Base-by-base conservation (phyloP, 2,329 filamentous ascomycete species). In the Eutypa lata region DNA sequence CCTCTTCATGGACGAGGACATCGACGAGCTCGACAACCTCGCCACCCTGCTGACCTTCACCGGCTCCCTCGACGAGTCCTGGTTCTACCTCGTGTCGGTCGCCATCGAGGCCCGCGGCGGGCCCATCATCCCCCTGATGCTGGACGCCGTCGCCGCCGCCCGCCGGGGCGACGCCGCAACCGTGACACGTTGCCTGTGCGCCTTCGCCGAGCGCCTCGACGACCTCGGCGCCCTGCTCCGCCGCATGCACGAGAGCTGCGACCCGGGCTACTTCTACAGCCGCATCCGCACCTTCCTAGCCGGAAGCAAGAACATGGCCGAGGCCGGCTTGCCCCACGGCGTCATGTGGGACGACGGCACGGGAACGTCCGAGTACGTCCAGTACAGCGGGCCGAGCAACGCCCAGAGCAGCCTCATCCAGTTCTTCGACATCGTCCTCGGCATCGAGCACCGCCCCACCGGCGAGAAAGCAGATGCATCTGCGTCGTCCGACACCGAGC, bases 391-490 rank as follows among this genome's bases (percentile, higher is more conserved):
- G 40, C 94, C 94, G 28, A 97, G 91, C 73, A 97, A 99, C 65
- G 94, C 94, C 0, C 94, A 99, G 72, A 96, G 91, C 76, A 97
- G 92, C 53, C 77, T 97, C 54, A 94, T 99, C 57, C 94, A 99
- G 64, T 97, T 97, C 76, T 97, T 97, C 66, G 94, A 99, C 69
- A 85, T 97, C 48, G 86, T 90, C 2, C 83, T 99, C 2, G 91
- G 91, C 43, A 83, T 99, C 49, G 87, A 94, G 67, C 94, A 99
- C 71, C 86, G 89, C 8, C 91, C 93, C 0, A 97, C 94, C 0
- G 93, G 93, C 38, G 84, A 90, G 60, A 87, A 82, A 69, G 74
- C 74, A 18, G 74, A 75, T 10, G 26, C 26, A 31, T 5, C 26
- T 46, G 62, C 70, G 16, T 66, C 72, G 2, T 71, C 74, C 13